Evolutionary conservation across 2,329 filamentous ascomycete genomes (phyloP).

Genomic region (Aureobasidium leucospermi): DNA sequence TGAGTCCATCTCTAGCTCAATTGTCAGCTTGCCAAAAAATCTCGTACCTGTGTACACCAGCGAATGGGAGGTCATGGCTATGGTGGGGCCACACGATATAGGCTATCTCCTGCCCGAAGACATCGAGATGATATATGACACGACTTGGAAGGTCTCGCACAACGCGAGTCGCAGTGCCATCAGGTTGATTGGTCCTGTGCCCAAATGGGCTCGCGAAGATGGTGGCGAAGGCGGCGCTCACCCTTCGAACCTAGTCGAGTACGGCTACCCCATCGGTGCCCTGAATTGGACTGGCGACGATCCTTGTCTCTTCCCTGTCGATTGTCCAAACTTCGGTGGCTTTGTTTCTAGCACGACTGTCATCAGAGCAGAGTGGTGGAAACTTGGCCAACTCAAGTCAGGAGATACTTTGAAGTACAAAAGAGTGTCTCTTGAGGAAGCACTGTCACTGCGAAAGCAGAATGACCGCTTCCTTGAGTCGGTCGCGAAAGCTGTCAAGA

Average conservation of each 20-base stretch:
- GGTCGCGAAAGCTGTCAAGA: conserved; percentile 35
- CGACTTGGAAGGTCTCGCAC: conserved; percentile 54
- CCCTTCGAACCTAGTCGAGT: conserved; percentile 46
- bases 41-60: conserved; percentile 44
- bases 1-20: conserved; percentile 22
- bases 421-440: conserved; percentile 45
- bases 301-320: conserved; percentile 52
- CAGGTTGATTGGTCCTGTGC: conserved; percentile 51
- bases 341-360: conserved; percentile 52
- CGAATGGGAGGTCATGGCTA: conserved; percentile 47
- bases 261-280: conserved; percentile 52
- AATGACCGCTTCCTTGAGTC: conserved; percentile 40
- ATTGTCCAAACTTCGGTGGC: conserved; percentile 55
- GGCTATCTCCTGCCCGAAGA: conserved; percentile 46
- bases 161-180: conserved; percentile 56
- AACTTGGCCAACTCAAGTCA: conserved; percentile 54
- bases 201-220: conserved; percentile 51
- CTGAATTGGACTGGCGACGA: conserved; percentile 57
- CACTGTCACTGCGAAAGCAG: conserved; percentile 37
- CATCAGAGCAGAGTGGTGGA: conserved; percentile 53
- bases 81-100: conserved; percentile 51
- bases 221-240: conserved; percentile 59
- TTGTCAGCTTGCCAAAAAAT: conserved; percentile 34
- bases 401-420: conserved; percentile 48
- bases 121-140: conserved; percentile 50